These are phyloP conservation scores for Kodamaea kaohsiungensis DNA, from an alignment of 805 yeast species.

Conservation along the genomic window DNA sequence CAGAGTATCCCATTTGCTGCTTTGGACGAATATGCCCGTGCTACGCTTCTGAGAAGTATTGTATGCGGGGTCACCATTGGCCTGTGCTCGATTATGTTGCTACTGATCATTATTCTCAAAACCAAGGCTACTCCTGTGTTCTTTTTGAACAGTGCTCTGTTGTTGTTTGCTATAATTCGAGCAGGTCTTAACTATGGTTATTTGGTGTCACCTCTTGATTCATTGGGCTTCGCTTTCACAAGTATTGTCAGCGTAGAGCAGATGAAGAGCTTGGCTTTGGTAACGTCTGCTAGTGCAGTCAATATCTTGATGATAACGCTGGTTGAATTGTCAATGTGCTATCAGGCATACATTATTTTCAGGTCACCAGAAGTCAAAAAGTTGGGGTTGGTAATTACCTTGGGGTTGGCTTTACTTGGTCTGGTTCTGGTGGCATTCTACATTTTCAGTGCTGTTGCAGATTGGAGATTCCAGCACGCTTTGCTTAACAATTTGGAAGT, in stretches of 20 bases:
- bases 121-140: conserved; percentile 69
- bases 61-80: conserved; percentile 13
- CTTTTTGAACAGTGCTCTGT: conserved; percentile 63
- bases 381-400: conserved; percentile 41
- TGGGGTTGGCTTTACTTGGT: conserved; percentile 46
- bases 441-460: conserved; percentile 50
- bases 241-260: conserved; percentile 29
- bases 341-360: conserved; percentile 74
- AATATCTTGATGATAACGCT: conserved; percentile 59
- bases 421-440: conserved; percentile 59
- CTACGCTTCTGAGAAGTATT: conserved; percentile 4
- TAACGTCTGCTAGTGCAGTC: conserved; percentile 63
- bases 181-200: conserved; percentile 60
- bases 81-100: conserved; percentile 9
- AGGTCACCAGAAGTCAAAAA: conserved; percentile 51
- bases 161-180: conserved; percentile 58
- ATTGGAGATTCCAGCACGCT: conserved; percentile 15
- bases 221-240: conserved; percentile 45
- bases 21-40: conserved; percentile 9
- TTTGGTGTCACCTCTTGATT: conserved; percentile 51
- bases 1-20: conserved; percentile 4
- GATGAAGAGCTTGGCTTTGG: conserved; percentile 41
- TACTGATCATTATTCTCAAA: conserved; percentile 11
- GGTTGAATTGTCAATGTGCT: conserved; percentile 65
- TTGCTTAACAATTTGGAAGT: neutral